A percentile compares a stretch with the other conserved stretches of the same genome.
These are phyloP conservation scores for Cladobotryum mycophilum DNA, from an alignment of 2,329 filamentous ascomycete genomes.

Conservation along the genomic window DNA sequence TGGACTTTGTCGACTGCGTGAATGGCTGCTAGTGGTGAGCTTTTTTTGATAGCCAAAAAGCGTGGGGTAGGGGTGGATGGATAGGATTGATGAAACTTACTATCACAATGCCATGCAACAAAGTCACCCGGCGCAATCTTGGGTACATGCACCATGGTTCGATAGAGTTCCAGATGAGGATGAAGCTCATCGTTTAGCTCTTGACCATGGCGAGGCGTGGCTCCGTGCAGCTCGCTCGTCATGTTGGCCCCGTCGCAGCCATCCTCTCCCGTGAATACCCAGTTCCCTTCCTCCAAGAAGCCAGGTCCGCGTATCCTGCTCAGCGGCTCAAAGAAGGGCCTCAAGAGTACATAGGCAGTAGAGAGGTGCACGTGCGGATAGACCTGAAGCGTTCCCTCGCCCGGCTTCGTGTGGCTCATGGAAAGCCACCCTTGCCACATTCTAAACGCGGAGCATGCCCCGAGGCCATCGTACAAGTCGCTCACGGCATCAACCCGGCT, in stretches of 20 bases:
- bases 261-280: conserved; percentile 46
- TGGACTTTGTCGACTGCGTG: conserved; percentile 82
- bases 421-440: conserved; percentile 88
- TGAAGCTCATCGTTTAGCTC: conserved; percentile 64
- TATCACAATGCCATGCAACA: conserved; percentile 80
- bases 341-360: conserved; percentile 72
- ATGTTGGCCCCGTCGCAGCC: too few relatives aligned
- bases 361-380: conserved; percentile 71
- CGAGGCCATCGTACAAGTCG: conserved; percentile 74
- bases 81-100: conserved; percentile 26
- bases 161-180: conserved; percentile 62
- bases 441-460: conserved; percentile 77
- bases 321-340: conserved; percentile 70
- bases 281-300: conserved; percentile 50
- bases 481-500: conserved; percentile 61
- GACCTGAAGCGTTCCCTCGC: conserved; percentile 74
- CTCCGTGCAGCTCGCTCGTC: conserved; percentile 62
- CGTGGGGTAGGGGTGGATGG: neutral
- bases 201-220: conserved; percentile 61
- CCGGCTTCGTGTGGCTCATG: conserved; percentile 65
- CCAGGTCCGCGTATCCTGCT: conserved; percentile 19
- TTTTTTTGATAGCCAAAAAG: neutral
- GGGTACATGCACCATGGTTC: conserved; percentile 66
- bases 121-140: conserved; percentile 67
- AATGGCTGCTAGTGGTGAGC: conserved; percentile 38